These are phyloP conservation scores for Volvox africanus DNA, from an alignment of 139 green algal genomes.

Conservation along the genomic window DNA sequence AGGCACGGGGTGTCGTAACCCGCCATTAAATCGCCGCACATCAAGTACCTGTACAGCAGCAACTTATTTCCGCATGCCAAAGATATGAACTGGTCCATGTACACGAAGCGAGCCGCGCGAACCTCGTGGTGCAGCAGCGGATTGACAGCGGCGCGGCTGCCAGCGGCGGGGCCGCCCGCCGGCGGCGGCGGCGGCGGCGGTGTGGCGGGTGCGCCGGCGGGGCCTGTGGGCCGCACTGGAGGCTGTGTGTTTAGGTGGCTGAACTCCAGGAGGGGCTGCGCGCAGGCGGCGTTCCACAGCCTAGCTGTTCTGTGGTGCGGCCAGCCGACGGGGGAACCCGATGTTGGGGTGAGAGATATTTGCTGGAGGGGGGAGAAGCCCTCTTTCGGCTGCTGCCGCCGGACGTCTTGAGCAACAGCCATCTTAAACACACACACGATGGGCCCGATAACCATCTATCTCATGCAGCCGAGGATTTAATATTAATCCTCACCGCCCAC, in stretches of 20 bases:
- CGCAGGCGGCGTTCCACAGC: conserved; percentile 44
- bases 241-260: conserved; percentile 53
- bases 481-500: no score
- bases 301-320: conserved; percentile 20
- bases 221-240: neutral
- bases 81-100: conserved; percentile 69
- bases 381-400: no score
- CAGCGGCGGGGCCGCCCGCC: conserved; percentile 3
- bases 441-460: no score
- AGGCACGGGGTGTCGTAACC: neutral
- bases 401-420: neutral
- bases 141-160: conserved; percentile 43
- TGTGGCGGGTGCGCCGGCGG: neutral
- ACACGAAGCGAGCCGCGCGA: conserved; percentile 65
- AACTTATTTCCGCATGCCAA: conserved; percentile 69
- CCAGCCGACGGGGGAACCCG: neutral
- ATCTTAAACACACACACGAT: neutral
- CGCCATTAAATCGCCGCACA: neutral
- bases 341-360: neutral
- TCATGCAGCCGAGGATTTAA: no score
- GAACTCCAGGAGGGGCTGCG: conserved; percentile 61
- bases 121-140: conserved; percentile 55
- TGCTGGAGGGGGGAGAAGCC: neutral
- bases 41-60: conserved; percentile 70
- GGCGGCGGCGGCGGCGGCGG: conserved; percentile 25